phyloP scores from a whole-genome alignment of 2,329 filamentous ascomycete species.

The Lecanicillium sp. region DNA sequence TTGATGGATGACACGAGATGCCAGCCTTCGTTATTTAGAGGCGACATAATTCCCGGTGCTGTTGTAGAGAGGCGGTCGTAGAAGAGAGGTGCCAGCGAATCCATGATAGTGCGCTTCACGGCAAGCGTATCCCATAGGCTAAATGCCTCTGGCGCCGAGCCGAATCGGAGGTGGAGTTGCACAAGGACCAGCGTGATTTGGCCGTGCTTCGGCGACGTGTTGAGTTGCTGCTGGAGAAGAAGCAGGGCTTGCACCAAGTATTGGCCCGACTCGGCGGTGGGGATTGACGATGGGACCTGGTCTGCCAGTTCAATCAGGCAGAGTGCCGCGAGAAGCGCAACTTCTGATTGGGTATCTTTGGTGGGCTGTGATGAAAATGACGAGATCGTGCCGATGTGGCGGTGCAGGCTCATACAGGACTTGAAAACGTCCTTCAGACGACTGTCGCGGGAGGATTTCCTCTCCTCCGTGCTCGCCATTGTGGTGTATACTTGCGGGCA shows the following conservation, averaged over 20 bases:
- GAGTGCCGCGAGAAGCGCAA: conserved; percentile 29
- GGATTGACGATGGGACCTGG: conserved; percentile 2
- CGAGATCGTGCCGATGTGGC: not conserved
- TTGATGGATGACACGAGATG: conserved; percentile 37
- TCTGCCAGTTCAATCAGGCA: conserved; percentile 28
- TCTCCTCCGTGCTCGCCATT: not conserved
- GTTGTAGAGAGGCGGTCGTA: conserved; percentile 50
- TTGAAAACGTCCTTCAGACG: not conserved
- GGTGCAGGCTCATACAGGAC: conserved; percentile 19
- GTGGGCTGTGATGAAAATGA: not conserved
- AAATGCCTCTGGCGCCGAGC: conserved; percentile 41
- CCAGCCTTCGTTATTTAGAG: conserved; percentile 27
- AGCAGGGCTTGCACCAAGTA: conserved; percentile 43
- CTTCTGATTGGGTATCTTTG: conserved; percentile 25
- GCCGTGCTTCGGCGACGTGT: conserved; percentile 39
- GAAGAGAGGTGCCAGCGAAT: conserved; percentile 48
- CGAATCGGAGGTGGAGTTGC: conserved; percentile 45
- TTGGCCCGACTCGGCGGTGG: conserved; percentile 18
- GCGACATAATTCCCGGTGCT: conserved; percentile 35
- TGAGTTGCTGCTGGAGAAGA: conserved; percentile 44
- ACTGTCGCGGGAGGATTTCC: not conserved
- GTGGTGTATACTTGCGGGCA: conserved; percentile 20
- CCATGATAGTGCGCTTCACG: conserved; percentile 53
- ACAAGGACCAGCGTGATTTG: conserved; percentile 44
- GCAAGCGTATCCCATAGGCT: conserved; percentile 45